Base-by-base conservation (phyloP, 225 moss, liverwort and hornwort species). In the Anthoceros angustus region DNA sequence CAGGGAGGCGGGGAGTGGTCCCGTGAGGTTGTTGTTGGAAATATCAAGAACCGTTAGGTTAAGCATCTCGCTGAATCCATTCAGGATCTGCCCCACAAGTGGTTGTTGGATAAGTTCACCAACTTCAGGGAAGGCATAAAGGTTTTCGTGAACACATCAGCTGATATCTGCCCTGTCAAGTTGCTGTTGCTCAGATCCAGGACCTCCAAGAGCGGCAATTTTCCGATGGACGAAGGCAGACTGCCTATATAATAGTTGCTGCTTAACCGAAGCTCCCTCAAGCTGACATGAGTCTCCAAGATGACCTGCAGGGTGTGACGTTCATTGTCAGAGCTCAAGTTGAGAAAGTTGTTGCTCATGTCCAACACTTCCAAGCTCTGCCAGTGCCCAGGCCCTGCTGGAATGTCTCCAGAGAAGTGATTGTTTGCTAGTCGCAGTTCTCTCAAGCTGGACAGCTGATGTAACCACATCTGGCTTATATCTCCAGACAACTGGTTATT, bases 51-150 rank as follows among this genome's bases (percentile, higher is more conserved):
- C 18, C 4, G 55, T 20, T 8, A 55, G 55, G 55, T 55, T 55
- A 4, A 55, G 6, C 55, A 55, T 55, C 8, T 55, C 55, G 14
- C 55, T 55, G 14, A 55, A 55, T 7, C 55, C 55, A 55, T 18
- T 18, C 23, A 11, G 55, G 23, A 55, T 55, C 14, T 55, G n/a
- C n/a, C 55, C 55, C 55, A 55, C 55, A 55, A 23, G 5, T 20
- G 55, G 14, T 55, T 55, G 55, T 55, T 55, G 55, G 55, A 55
- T 11, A 55, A n/a, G 55, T 55, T 55, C 55, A 55, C 55, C 8
- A 9, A 15, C 4, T 55, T 55, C n/a, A 55, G 55, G 55, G 55
- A 18, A 55, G 10, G 55, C 55, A 55, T 15, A 20, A 18, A 55
- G 5, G 55, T 20, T 23, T 23, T 23, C 18, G 55, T 55, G 55